Conservation (phyloP, 108 stramenopile species). For the Licmophora abbreviata region DNA sequence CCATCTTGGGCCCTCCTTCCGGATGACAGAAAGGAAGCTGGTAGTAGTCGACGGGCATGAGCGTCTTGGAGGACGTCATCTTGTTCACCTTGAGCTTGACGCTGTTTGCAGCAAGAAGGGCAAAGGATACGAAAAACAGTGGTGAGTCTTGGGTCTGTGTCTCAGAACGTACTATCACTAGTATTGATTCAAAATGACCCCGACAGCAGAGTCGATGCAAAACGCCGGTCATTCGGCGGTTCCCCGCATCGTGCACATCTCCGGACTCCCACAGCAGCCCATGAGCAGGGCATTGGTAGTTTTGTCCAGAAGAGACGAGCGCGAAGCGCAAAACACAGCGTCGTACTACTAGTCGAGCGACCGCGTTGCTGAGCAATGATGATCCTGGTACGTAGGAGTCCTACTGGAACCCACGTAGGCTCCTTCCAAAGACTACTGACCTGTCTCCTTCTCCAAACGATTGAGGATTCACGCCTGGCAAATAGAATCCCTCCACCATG, state of each 20-base stretch:
- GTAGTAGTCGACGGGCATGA: constrained; percentile 96
- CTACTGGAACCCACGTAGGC: background rate
- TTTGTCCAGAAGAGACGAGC: too few relatives aligned
- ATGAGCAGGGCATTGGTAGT: too few relatives aligned
- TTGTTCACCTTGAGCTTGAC: constrained; percentile 89
- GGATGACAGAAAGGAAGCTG: constrained; percentile 91
- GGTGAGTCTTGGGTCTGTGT: constrained; percentile 1
- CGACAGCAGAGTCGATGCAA: too few relatives aligned
- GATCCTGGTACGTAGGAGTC: constrained; percentile 3
- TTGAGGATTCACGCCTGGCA: constrained; percentile 81
- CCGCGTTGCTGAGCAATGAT: too few relatives aligned
- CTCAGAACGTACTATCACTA: too few relatives aligned
- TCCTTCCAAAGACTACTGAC: constrained; percentile 41
- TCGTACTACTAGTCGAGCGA: too few relatives aligned
- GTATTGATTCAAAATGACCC: too few relatives aligned
- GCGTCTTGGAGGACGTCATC: constrained; percentile 82
- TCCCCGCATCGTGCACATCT: too few relatives aligned
- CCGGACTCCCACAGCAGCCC: too few relatives aligned
- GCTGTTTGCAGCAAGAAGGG: constrained; percentile 19
- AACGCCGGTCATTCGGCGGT: too few relatives aligned
- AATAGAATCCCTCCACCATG: constrained; percentile 45
- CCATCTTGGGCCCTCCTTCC: constrained; percentile 61
- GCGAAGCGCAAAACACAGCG: too few relatives aligned
- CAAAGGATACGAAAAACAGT: background rate
- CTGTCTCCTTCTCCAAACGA: constrained; percentile 57